Evolutionary conservation across 2,329 filamentous ascomycete genomes (phyloP), one percentile per base, ranked within the genome.

Genomic region (Hymenoscyphus fructigenus): DNA sequence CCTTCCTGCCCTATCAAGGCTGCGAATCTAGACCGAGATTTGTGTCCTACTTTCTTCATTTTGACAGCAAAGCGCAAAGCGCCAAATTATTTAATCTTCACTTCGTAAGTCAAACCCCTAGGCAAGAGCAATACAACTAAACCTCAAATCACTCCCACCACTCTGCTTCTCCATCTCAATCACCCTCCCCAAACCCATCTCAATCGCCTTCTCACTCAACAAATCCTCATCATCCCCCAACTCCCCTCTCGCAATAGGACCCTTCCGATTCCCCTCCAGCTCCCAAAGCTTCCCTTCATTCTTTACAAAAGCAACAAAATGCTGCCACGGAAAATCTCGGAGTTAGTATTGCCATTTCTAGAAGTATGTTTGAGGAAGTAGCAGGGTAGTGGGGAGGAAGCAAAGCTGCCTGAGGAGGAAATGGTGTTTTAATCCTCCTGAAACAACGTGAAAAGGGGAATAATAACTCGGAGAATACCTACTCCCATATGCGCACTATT

Each of bases 121-220:
- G 1, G 62, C 59, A 55, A 68, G 61, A 28, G 67, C 67, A 60
- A 67, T 68, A 32, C 62, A 65, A 29, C 66, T 67, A 61, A 69
- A 69, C n/a, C 64, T 64, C 57, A 64, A 61, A 20, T 69, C 61
- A 4, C 62, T 44, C 7, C 66, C 66, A 5, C 67, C 66, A 26
- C 53, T 61, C 6, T 17, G 26, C 34, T 28, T 59, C 29, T 69
- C 67, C 62, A 69, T 36, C 58, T 68, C 64, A 56, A 69, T 66
- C 9, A 68, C 41, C 41, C 67, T 60, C 7, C 61, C 61, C 2
- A 68, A n/a, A 1, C 66, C 66, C 73, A 93, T 77, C 47, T 88
- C 82, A 73, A 97, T 79, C 10, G 92, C 94, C 77, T 86, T 88
- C 64, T 91, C 84, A 75, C 91, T 92, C 70, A 93, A 76, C 55